Evolutionary conservation across 768 basidiomycete species (phyloP).

Genomic region (Tylopilus balloui): DNA sequence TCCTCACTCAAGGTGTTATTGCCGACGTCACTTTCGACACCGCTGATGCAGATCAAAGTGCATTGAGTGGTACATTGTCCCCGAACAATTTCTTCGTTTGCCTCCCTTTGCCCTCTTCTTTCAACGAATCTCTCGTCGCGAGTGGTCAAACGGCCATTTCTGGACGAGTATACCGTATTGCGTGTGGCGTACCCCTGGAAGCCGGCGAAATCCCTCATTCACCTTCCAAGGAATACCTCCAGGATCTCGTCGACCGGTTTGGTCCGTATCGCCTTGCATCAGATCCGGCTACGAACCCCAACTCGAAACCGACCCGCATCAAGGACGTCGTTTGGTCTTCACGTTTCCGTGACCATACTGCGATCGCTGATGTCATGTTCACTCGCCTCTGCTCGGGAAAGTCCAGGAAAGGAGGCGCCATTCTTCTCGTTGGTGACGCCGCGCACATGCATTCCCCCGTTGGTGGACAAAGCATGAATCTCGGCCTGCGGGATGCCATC

Average conservation of each 20-base stretch:
- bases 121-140: slow-evolving; percentile 15
- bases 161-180: slow-evolving; percentile 38
- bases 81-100: slow-evolving; percentile 35
- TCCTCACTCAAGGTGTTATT: slow-evolving; percentile 38
- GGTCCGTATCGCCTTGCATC: slow-evolving; percentile 40
- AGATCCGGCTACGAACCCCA: slow-evolving; percentile 30
- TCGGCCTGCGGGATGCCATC: slow-evolving; percentile 50
- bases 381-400: slow-evolving; percentile 20
- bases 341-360: slow-evolving; percentile 40
- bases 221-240: slow-evolving; percentile 41
- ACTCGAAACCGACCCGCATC: slow-evolving; percentile 29
- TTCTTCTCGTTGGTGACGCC: slow-evolving; percentile 41
- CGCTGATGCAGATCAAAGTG: background rate
- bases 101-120: slow-evolving; percentile 33
- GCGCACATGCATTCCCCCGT: slow-evolving; percentile 50
- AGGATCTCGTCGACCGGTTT: slow-evolving; percentile 38
- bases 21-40: slow-evolving; percentile 41
- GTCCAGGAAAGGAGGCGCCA: background rate
- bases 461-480: slow-evolving; percentile 56
- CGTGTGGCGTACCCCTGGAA: slow-evolving; percentile 34
- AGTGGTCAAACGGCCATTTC: slow-evolving; percentile 5
- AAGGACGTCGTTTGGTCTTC: slow-evolving; percentile 40
- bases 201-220: slow-evolving; percentile 34
- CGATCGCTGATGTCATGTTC: slow-evolving; percentile 38
- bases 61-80: no score